These are phyloP conservation scores for Saccharomyces hybrid DNA, from an alignment of 1,139 yeast species.

Conservation along the genomic window DNA sequence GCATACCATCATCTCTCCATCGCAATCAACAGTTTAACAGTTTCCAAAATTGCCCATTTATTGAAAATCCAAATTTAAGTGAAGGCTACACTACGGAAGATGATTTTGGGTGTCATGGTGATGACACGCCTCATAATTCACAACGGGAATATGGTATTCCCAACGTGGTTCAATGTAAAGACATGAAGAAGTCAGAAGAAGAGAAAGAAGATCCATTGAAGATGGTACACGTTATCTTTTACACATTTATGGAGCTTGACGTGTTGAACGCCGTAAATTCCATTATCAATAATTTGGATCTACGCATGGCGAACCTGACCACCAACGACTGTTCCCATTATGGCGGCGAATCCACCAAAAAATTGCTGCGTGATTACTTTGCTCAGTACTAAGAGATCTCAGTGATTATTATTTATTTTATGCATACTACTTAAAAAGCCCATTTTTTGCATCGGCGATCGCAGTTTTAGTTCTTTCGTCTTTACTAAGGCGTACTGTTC, in stretches of 20 bases:
- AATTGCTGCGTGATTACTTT: conserved; percentile 39
- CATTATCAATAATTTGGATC: conserved; percentile 21
- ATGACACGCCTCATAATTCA: conserved; percentile 73
- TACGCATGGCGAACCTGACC: conserved; percentile 16
- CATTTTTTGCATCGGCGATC: not conserved
- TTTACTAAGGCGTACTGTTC: not conserved
- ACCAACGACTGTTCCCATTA: conserved; percentile 35
- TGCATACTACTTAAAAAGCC: not conserved
- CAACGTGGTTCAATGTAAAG: conserved; percentile 55
- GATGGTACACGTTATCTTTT: conserved; percentile 62
- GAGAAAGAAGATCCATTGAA: conserved; percentile 19
- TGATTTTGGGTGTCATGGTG: conserved; percentile 80
- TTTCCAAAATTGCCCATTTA: conserved; percentile 22
- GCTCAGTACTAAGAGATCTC: conserved; percentile 2
- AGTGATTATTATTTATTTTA: not conserved
- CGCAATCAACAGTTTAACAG: not conserved
- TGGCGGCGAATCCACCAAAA: conserved; percentile 46
- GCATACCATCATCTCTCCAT: conserved; percentile 14
- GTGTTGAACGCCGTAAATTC: conserved; percentile 49
- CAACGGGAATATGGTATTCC: conserved; percentile 57
- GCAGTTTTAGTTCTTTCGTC: not conserved
- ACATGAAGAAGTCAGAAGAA: conserved; percentile 16
- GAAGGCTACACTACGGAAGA: conserved; percentile 75
- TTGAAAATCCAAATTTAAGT: conserved; percentile 22
- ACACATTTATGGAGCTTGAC: conserved; percentile 64